Conservation (phyloP, 2,329 filamentous ascomycete species). For the Fragosphaeria purpurea region DNA sequence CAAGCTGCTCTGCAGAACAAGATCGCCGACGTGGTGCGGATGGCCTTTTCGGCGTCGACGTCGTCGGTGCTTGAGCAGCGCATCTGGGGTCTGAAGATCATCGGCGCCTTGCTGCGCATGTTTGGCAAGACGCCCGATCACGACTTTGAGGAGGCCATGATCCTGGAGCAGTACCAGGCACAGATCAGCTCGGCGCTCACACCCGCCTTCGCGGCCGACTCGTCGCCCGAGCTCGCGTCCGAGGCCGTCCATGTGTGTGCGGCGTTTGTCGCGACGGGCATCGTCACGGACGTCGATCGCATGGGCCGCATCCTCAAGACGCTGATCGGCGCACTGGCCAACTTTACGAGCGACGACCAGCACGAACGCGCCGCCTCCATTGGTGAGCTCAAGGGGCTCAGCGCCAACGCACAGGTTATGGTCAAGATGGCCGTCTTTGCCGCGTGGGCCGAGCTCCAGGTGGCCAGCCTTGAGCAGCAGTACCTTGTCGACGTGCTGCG, state of each 20-base stretch:
- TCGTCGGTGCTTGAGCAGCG: slow-evolving; percentile 83
- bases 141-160: slow-evolving; percentile 92
- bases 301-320: slow-evolving; percentile 98
- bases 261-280: slow-evolving; percentile 94
- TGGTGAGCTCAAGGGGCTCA: slow-evolving; percentile 84
- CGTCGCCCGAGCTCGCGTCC: slow-evolving; percentile 87
- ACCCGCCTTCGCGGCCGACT: slow-evolving; percentile 90
- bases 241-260: slow-evolving; percentile 96
- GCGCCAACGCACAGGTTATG: slow-evolving; percentile 95
- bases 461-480: slow-evolving; percentile 83
- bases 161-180: slow-evolving; percentile 95
- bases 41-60: slow-evolving; percentile 95
- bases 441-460: slow-evolving; percentile 93
- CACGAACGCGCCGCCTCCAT: slow-evolving; percentile 58
- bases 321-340: slow-evolving; percentile 80
- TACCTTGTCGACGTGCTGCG: slow-evolving; percentile 83
- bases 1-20: slow-evolving; percentile 70
- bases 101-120: slow-evolving; percentile 87
- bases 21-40: slow-evolving; percentile 86
- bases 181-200: slow-evolving; percentile 96
- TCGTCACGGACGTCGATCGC: slow-evolving; percentile 94
- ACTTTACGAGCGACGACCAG: slow-evolving; percentile 74
- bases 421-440: slow-evolving; percentile 96
- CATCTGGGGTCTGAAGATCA: slow-evolving; percentile 85
- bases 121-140: slow-evolving; percentile 94